Evolutionary conservation across 1,284 basidiomycete genomes (phyloP).

Genomic region (Trametes hirsuta): DNA sequence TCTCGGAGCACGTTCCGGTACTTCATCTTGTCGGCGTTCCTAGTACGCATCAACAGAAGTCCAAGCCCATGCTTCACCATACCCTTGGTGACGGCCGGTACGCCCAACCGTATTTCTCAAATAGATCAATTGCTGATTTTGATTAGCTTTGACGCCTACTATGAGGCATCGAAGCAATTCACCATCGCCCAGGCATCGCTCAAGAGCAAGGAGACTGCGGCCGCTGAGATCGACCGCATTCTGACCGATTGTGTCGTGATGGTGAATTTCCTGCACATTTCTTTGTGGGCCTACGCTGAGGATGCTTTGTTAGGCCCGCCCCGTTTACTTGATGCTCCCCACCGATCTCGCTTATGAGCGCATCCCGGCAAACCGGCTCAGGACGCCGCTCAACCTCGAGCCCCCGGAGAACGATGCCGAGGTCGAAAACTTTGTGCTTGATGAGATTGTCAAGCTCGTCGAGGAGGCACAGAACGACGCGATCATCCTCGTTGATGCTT

Average conservation of each 20-base stretch:
- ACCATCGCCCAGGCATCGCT: constrained; percentile 72
- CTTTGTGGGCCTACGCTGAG: neutral
- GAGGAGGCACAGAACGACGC: constrained; percentile 66
- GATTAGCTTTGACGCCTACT: constrained; percentile 75
- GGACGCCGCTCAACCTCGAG: constrained; percentile 59
- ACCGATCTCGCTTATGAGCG: constrained; percentile 80
- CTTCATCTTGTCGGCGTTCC: constrained; percentile 92
- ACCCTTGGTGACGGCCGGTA: constrained; percentile 85
- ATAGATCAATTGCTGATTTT: neutral
- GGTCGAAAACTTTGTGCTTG: constrained; percentile 73
- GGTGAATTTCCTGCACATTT: constrained; percentile 39
- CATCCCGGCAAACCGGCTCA: constrained; percentile 69
- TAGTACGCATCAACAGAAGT: constrained; percentile 72
- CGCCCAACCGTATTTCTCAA: constrained; percentile 2
- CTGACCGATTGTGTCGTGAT: constrained; percentile 73
- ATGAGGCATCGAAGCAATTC: constrained; percentile 77
- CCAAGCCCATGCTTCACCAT: constrained; percentile 77
- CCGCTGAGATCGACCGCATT: constrained; percentile 80
- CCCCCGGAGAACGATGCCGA: constrained; percentile 58
- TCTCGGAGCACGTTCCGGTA: constrained; percentile 90
- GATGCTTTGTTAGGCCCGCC: constrained; percentile 59
- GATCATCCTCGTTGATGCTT: constrained; percentile 88
- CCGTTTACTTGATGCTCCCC: constrained; percentile 89
- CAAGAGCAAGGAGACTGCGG: constrained; percentile 55
- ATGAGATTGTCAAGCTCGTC: constrained; percentile 71